A percentile compares a stretch with the other conserved stretches of the same genome.
Evolutionary conservation across 129 eudicot genomes (phyloP).

Genomic region (Ambrosia artemisiifolia): DNA sequence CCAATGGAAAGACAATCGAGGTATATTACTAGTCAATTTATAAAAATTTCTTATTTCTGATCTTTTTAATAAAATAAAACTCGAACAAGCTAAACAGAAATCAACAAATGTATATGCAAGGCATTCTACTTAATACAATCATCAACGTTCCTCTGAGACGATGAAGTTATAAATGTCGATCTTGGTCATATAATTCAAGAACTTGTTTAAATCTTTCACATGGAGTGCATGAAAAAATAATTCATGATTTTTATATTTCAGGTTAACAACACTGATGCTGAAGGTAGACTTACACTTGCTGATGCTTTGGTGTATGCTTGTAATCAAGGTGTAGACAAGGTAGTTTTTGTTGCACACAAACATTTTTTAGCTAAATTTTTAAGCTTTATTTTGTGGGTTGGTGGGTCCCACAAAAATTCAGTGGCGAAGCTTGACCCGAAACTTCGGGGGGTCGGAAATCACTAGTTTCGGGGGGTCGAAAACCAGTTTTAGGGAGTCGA

Average conservation of each 20-base stretch:
- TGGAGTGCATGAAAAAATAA: neutral
- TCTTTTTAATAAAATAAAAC: neutral
- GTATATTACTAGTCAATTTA: constrained; percentile 25
- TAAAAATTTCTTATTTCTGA: neutral
- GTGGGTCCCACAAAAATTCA: neutral
- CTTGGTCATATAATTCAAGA: neutral
- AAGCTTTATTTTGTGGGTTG: neutral
- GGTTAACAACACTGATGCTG: constrained; percentile 99
- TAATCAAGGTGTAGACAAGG: constrained; percentile 98
- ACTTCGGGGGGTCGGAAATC: too few species aligned
- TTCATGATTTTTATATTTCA: constrained; percentile 19
- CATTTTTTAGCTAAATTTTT: neutral
- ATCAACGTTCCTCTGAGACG: neutral
- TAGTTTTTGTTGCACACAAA: constrained; percentile 24
- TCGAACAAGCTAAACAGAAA: neutral
- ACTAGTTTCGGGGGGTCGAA: too few species aligned
- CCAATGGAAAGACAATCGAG: constrained; percentile 99
- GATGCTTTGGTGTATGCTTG: constrained; percentile 98
- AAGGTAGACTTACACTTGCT: constrained; percentile 98
- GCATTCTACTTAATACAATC: neutral
- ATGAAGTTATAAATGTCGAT: neutral
- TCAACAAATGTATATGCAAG: neutral
- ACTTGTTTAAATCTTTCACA: neutral
- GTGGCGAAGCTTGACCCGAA: too few species aligned
- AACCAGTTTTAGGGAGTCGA: too few species aligned